Percentiles rank a stretch among this genome's conserved stretches.
Evolutionary conservation across 2,329 filamentous ascomycete genomes (phyloP).

Genomic region (Truncatella angustata): DNA sequence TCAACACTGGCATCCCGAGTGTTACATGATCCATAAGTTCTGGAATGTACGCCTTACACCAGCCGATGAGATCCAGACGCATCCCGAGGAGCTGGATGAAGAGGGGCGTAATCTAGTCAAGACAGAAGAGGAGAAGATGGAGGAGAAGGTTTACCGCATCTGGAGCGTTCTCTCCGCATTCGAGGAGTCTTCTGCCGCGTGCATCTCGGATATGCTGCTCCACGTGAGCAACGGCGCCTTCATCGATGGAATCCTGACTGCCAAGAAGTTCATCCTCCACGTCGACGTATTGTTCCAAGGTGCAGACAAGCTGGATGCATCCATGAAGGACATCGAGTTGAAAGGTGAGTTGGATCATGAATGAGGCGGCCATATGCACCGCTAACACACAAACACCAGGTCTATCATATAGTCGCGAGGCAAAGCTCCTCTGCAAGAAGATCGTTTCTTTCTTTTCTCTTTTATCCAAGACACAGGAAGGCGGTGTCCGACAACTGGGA

Average conservation of each 20-base stretch:
- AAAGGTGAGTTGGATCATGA: conserved; percentile 60
- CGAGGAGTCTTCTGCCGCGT: conserved; percentile 95
- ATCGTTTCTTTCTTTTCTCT: conserved; percentile 97
- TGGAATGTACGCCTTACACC: conserved; percentile 91
- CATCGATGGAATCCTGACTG: conserved; percentile 89
- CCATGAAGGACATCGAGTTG: conserved; percentile 65
- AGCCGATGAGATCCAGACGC: conserved; percentile 49
- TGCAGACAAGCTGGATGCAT: conserved; percentile 78
- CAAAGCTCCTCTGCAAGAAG: conserved; percentile 99
- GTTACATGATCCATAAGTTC: conserved; percentile 99
- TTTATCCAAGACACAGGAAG: conserved; percentile 91
- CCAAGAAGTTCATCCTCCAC: conserved; percentile 94
- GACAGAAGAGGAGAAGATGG: conserved; percentile 87
- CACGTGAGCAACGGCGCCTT: conserved; percentile 98
- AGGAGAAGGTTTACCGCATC: conserved; percentile 96
- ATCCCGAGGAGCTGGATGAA: conserved; percentile 43
- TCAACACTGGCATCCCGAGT: conserved; percentile 99
- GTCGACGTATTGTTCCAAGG: conserved; percentile 90
- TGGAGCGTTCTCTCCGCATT: conserved; percentile 98
- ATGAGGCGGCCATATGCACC: not conserved
- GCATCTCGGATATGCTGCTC: conserved; percentile 97
- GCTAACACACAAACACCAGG: conserved; percentile 48
- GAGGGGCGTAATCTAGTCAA: conserved; percentile 74
- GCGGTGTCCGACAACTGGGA: conserved; percentile 82
- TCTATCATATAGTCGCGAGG: conserved; percentile 87